Evolutionary conservation across 371 early-diverging fungal genomes (phyloP).

Genomic region (Rhizopus arrhizus): DNA sequence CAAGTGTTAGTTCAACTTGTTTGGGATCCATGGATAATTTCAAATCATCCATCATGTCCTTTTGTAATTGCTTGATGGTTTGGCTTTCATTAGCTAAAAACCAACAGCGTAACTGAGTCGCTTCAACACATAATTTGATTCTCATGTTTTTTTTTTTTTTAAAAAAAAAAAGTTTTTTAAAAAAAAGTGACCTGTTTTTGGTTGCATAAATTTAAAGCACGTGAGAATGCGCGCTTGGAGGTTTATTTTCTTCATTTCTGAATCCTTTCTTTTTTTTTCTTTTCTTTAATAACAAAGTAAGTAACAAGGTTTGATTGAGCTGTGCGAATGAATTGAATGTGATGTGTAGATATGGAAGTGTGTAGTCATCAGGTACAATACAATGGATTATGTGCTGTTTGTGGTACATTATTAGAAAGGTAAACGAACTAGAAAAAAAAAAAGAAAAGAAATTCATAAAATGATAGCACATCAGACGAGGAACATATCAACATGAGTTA

Average conservation of each 20-base stretch:
- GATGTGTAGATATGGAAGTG: conserved; percentile 22
- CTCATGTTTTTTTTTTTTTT: neutral
- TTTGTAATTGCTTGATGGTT: conserved; percentile 11
- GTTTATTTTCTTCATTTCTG: neutral
- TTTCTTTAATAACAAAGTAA: neutral
- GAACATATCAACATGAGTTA: conserved; percentile 72
- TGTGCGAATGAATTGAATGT: no score
- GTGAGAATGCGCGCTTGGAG: neutral
- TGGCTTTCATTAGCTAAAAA: conserved; percentile 8
- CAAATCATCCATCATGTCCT: conserved; percentile 12
- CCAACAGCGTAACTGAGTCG: conserved; percentile 8
- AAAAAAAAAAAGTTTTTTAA: neutral
- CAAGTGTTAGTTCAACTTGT: conserved; percentile 8
- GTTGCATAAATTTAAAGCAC: neutral
- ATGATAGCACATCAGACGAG: neutral
- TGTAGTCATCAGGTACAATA: conserved; percentile 83
- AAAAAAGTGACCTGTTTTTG: conserved; percentile 1
- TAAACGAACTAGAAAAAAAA: conserved; percentile 20
- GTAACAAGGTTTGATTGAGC: neutral
- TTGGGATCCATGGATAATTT: neutral
- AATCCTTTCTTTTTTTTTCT: neutral
- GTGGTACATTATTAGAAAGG: conserved; percentile 69
- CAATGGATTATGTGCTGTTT: conserved; percentile 82
- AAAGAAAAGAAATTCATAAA: neutral
- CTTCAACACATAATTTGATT: neutral